phyloP scores from a whole-genome alignment of 1,284 basidiomycete genomes.

The Trichosporon sp. region DNA sequence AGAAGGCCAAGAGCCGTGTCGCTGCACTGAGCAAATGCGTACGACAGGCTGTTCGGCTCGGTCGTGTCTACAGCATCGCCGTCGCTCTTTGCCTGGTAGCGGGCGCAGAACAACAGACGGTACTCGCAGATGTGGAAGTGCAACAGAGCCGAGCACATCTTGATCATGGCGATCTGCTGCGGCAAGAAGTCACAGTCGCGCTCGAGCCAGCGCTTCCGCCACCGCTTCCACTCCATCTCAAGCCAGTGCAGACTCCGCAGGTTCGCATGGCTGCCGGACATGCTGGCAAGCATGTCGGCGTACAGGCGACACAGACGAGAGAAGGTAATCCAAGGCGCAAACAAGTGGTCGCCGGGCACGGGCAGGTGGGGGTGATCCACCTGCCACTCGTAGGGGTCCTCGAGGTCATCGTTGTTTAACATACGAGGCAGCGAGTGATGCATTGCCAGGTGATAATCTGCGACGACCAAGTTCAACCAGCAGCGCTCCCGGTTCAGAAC shows the following conservation, averaged over 20 bases:
- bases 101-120: slow-evolving; percentile 22
- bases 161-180: slow-evolving; percentile 22
- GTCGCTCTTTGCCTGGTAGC: slow-evolving; percentile 15
- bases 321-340: slow-evolving; percentile 30
- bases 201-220: slow-evolving; percentile 29
- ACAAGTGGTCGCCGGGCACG: slow-evolving; percentile 29
- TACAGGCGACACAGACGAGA: slow-evolving; percentile 26
- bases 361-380: slow-evolving; percentile 30
- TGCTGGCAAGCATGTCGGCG: slow-evolving; percentile 25
- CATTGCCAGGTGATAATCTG: slow-evolving; percentile 30
- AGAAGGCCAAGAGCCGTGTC: slow-evolving; percentile 23
- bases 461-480: slow-evolving; percentile 32
- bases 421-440: slow-evolving; percentile 28
- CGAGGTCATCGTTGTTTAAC: slow-evolving; percentile 25
- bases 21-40: slow-evolving; percentile 21
- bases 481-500: slow-evolving; percentile 27
- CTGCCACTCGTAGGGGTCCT: slow-evolving; percentile 28
- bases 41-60: slow-evolving; percentile 16
- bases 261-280: slow-evolving; percentile 26
- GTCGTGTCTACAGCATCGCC: slow-evolving; percentile 15
- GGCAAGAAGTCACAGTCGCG: slow-evolving; percentile 19
- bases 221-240: slow-evolving; percentile 27
- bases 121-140: slow-evolving; percentile 31
- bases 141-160: slow-evolving; percentile 19
- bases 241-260: slow-evolving; percentile 27